Conservation (phyloP, 352 stramenopile genomes). For the Pythium folliculosum region DNA sequence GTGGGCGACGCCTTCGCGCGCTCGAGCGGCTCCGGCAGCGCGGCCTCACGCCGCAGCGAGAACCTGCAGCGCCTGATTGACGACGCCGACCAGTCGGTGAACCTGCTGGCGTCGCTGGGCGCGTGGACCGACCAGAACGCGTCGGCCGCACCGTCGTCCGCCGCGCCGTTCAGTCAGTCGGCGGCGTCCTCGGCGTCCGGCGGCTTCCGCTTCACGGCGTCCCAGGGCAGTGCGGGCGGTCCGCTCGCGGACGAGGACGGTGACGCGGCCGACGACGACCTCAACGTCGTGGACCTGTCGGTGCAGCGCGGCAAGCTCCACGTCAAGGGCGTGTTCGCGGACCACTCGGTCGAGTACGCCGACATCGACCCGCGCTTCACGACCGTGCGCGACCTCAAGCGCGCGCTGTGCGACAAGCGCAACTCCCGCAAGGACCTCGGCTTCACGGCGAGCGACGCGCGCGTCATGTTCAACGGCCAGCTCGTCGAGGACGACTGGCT, state of each 20-base stretch:
- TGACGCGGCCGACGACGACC: conserved; percentile 10
- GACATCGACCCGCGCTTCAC: conserved; percentile 74
- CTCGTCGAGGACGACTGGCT: conserved; percentile 79
- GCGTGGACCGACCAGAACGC: conserved; percentile 24
- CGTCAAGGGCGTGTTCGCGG: conserved; percentile 80
- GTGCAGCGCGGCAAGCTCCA: conserved; percentile 64
- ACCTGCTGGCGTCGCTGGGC: conserved; percentile 66
- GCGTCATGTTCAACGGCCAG: conserved; percentile 78
- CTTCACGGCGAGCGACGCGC: conserved; percentile 45
- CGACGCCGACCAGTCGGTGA: conserved; percentile 68
- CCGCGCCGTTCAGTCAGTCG: not conserved
- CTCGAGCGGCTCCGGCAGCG: not conserved
- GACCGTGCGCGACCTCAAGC: conserved; percentile 73
- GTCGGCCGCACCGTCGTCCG: not conserved
- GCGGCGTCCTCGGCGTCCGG: not conserved
- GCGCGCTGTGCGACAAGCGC: conserved; percentile 59
- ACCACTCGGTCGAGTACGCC: conserved; percentile 81
- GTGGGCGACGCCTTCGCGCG: not conserved
- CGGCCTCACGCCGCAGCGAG: conserved; percentile 41
- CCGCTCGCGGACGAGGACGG: not conserved
- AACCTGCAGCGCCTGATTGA: conserved; percentile 77
- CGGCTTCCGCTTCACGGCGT: conserved; percentile 9
- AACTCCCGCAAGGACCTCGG: conserved; percentile 44
- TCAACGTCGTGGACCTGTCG: conserved; percentile 49
- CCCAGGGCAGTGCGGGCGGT: not conserved